phyloP scores from a whole-genome alignment of 176 grass and related monocot genomes.

The Olyra latifolia region DNA sequence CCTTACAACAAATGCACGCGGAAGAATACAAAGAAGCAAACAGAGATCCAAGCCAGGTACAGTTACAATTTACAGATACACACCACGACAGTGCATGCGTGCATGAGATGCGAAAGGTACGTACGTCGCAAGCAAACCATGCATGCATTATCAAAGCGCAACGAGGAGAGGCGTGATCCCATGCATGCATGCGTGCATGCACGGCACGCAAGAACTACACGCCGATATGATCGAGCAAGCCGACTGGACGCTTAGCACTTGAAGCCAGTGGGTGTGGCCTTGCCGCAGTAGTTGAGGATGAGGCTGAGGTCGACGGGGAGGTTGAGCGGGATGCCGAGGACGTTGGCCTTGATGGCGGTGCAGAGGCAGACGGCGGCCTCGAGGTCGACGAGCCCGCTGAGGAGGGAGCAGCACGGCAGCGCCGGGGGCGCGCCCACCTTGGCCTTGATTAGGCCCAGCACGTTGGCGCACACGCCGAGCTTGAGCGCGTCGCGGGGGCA shows the following conservation, averaged over 20 bases:
- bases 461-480: slow-evolving; percentile 46
- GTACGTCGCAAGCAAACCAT: slow-evolving; percentile 1
- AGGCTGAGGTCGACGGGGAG: slow-evolving; percentile 52
- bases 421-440: slow-evolving; percentile 20
- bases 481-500: slow-evolving; percentile 58
- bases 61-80: too few species aligned
- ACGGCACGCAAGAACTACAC: not conserved
- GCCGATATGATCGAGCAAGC: not conserved
- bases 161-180: too few species aligned
- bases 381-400: slow-evolving; percentile 62
- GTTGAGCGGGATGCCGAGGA: slow-evolving; percentile 43
- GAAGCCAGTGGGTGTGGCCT: slow-evolving; percentile 29
- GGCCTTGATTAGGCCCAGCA: slow-evolving; percentile 40
- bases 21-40: not conserved
- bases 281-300: slow-evolving; percentile 61
- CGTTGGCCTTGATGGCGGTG: slow-evolving; percentile 64
- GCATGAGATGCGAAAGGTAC: not conserved
- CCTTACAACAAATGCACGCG: slow-evolving; percentile 11
- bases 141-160: not conserved
- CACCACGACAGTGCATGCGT: not conserved
- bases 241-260: slow-evolving; percentile 5
- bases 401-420: slow-evolving; percentile 66
- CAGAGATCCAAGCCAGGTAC: not conserved
- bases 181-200: not conserved
- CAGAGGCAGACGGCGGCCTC: slow-evolving; percentile 82